A percentile compares a stretch with the other conserved stretches of the same genome.
Conservation (phyloP, 768 basidiomycete genomes). For the Serpula lacrymans region DNA sequence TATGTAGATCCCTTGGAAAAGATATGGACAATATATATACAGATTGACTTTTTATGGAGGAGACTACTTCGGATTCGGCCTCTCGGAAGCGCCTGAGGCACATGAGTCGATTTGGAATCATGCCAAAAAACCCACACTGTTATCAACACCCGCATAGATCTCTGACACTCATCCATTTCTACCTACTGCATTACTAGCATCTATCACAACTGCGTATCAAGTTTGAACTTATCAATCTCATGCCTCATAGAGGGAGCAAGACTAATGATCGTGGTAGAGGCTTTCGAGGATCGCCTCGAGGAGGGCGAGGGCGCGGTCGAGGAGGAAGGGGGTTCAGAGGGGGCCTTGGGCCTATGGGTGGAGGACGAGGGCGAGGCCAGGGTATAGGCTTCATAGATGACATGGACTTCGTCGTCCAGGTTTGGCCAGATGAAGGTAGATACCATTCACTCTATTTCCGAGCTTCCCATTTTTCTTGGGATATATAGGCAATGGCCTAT, state of each 20-base stretch:
- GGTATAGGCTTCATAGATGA: conserved; percentile 12
- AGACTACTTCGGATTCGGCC: too few relatives aligned
- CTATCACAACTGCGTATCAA: neutral
- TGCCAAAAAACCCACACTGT: too few relatives aligned
- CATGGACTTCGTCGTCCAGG: conserved; percentile 20
- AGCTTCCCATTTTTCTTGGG: conserved; percentile 9
- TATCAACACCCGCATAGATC: too few relatives aligned
- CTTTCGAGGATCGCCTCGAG: conserved; percentile 16
- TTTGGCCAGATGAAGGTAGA: conserved; percentile 14
- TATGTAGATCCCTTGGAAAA: too few relatives aligned
- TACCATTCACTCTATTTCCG: neutral
- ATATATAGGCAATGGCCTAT: conserved; percentile 5
- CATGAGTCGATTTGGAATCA: too few relatives aligned
- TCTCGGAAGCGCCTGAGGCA: too few relatives aligned
- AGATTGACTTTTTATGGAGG: too few relatives aligned
- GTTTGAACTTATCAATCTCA: conserved; percentile 3
- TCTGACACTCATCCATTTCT: too few relatives aligned
- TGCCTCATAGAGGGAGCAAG: conserved; percentile 17
- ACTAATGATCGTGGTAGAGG: conserved; percentile 18
- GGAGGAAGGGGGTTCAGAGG: conserved; percentile 20
- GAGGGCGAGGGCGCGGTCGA: conserved; percentile 22
- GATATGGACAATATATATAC: too few relatives aligned
- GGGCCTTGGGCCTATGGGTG: conserved; percentile 14
- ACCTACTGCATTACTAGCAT: too few relatives aligned
- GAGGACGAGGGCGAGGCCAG: conserved; percentile 10